Conservation (phyloP, 164 flowering plant species). For the Berberis thunbergii region DNA sequence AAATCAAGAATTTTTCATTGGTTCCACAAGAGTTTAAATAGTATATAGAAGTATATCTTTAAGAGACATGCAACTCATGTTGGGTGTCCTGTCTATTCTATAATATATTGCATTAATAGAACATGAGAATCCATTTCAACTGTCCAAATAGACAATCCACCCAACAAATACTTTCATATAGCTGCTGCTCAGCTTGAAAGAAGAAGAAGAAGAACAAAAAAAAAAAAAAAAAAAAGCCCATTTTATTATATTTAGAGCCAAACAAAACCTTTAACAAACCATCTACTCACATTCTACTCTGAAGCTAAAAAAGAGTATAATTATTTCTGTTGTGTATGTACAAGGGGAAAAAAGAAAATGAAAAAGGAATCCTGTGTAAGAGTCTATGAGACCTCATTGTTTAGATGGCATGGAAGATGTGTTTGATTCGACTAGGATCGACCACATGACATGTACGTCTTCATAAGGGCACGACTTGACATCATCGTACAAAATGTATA, state of each 20-base stretch:
- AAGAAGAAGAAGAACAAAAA: neutral
- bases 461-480: constrained; percentile 91
- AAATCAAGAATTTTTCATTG: neutral
- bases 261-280: neutral
- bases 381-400: constrained; percentile 17
- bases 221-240: neutral
- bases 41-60: neutral
- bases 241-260: neutral
- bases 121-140: neutral
- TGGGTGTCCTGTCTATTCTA: constrained; percentile 23
- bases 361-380: neutral
- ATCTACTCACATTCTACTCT: neutral
- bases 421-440: constrained; percentile 82
- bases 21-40: neutral
- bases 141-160: constrained; percentile 8
- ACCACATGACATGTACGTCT: constrained; percentile 96
- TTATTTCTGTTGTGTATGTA: neutral
- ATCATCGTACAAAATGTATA: constrained; percentile 88
- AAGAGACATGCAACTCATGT: constrained; percentile 15
- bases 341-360: neutral
- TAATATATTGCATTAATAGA: neutral
- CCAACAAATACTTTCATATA: neutral
- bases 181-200: neutral
- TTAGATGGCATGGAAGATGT: constrained; percentile 38
- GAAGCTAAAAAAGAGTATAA: neutral